Evolutionary conservation across 1,139 yeast genomes (phyloP).

Genomic region (Wickerhamomyces sp.): DNA sequence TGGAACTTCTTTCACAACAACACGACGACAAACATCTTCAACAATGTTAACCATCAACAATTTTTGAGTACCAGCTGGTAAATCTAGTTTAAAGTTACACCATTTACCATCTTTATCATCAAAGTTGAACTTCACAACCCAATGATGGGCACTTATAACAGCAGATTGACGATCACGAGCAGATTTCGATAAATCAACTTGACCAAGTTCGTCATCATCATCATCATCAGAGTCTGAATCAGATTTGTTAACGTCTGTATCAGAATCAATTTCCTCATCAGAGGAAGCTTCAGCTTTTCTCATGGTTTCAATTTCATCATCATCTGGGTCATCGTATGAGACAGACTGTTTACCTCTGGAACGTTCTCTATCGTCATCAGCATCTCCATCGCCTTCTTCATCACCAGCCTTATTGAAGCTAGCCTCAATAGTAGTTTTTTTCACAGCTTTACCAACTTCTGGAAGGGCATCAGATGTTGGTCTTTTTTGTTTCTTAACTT

Average conservation of each 20-base stretch:
- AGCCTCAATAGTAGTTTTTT: slow-evolving; percentile 41
- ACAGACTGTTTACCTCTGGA: slow-evolving; percentile 77
- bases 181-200: slow-evolving; percentile 41
- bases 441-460: slow-evolving; percentile 68
- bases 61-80: slow-evolving; percentile 85
- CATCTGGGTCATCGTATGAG: slow-evolving; percentile 93
- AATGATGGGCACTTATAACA: slow-evolving; percentile 66
- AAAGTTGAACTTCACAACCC: slow-evolving; percentile 77
- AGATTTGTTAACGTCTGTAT: slow-evolving; percentile 32
- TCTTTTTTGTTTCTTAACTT: slow-evolving; percentile 76
- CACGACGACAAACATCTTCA: slow-evolving; percentile 84
- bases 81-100: slow-evolving; percentile 86
- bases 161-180: slow-evolving; percentile 86
- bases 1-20: slow-evolving; percentile 91
- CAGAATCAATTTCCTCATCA: slow-evolving; percentile 48
- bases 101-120: slow-evolving; percentile 87
- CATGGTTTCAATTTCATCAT: slow-evolving; percentile 86
- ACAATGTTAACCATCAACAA: slow-evolving; percentile 95
- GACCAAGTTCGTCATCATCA: slow-evolving; percentile 24
- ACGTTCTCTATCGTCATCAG: slow-evolving; percentile 61
- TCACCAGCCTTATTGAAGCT: slow-evolving; percentile 32
- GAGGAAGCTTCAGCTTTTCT: slow-evolving; percentile 72
- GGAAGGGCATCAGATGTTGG: slow-evolving; percentile 46
- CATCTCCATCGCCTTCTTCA: slow-evolving; percentile 50
- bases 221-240: slow-evolving; percentile 34